Base-by-base conservation (phyloP, 768 basidiomycete species). In the Phlebiopsis flavidoalba region DNA sequence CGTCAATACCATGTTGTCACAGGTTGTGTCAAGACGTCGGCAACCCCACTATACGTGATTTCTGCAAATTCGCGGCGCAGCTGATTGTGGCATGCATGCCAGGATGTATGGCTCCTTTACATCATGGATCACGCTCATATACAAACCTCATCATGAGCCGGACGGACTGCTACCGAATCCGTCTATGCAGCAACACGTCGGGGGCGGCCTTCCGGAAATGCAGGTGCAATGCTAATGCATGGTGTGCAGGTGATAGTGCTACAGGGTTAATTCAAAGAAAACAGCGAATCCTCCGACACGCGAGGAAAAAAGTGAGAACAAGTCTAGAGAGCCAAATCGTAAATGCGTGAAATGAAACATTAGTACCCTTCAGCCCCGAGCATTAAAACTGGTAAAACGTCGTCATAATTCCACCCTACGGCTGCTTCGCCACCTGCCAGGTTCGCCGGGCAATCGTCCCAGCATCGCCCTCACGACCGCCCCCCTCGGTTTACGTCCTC, bases 401-500 rank as follows among this genome's bases (percentile, higher is more conserved):
- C 53, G 21, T 53, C 6, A 21, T 8, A 17, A 43, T 21, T 45
- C 1, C 3, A 33, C 33, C 17, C 37, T 53, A 53, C 14, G 45
- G 51, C n/a, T 64, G 46, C 51, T 64, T 60, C 47, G 26, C 14
- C 17, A 57, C 21, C 58, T 63, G n/a, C n/a, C 63, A 0, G 59
- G 37, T 46, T 60, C 59, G 48, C 52, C 57, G 51, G n/a, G 55
- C 50, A 17, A 60, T 58, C 40, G 63, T 64, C 15, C 55, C 60
- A 19, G 49, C 59, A 43, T 64, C 63, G 11, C n/a, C n/a, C n/a
- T 48, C 58, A 17, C n/a, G n/a, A n/a, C n/a, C n/a, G n/a, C 21
- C 17, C 17, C 12, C 57, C 14, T 50, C 61, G 15, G 48, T n/a
- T n/a, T n/a, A 47, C 35, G 24, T 49, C 14, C 61, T 33, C 43